A percentile compares a stretch with the other conserved stretches of the same genome.
phyloP scores from a whole-genome alignment of 108 stramenopile genomes.

The Nitzschia palea region DNA sequence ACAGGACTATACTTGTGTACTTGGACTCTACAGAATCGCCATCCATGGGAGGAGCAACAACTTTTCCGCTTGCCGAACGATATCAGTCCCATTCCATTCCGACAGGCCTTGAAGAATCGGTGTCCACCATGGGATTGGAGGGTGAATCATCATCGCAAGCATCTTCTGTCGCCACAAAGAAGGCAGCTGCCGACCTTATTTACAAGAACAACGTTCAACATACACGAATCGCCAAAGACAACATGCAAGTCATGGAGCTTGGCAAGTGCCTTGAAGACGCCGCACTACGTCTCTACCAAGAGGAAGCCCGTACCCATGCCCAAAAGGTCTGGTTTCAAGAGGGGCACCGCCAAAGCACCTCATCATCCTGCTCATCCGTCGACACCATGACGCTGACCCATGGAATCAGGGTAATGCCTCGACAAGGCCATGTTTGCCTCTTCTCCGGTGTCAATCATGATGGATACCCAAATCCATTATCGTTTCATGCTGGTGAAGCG shows the following conservation, averaged over 20 bases:
- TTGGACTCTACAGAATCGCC: background rate
- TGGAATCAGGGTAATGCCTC: background rate
- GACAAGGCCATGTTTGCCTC: background rate
- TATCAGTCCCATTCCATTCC: no score
- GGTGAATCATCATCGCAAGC: no score
- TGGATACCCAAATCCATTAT: background rate
- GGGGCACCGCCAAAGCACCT: no score
- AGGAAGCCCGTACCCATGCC: background rate
- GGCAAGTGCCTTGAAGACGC: background rate
- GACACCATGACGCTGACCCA: no score
- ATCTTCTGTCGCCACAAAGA: no score
- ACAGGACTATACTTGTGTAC: background rate
- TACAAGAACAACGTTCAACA: background rate
- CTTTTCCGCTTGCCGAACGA: background rate
- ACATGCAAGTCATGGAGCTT: background rate
- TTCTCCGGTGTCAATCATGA: background rate
- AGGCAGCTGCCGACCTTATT: background rate
- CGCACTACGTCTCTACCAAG: background rate
- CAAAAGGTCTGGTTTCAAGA: no score
- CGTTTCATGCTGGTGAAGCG: background rate
- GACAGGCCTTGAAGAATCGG: no score
- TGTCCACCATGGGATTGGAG: no score
- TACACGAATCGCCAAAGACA: conserved; percentile 4
- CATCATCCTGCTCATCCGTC: no score
- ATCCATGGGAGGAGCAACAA: background rate